Base-by-base conservation (phyloP, 441 rosid genomes). In the Erodium moschatum region DNA sequence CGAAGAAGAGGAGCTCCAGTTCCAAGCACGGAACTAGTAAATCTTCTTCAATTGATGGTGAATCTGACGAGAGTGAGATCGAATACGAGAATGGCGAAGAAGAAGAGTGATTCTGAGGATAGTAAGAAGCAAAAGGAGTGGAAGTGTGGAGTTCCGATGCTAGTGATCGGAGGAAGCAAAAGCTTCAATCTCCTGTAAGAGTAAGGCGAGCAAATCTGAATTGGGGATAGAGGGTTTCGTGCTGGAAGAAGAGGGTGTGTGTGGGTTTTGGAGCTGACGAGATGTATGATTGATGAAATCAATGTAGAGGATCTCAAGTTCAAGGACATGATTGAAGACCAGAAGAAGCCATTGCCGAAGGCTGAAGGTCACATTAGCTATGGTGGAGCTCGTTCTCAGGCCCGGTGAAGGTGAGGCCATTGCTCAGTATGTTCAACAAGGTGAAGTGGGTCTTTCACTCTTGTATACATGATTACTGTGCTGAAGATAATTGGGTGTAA, bases 331-430 rank as follows among this genome's bases (percentile, higher is more conserved):
- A 82, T 90, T 0, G 96, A 90, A 70, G 81, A 83, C 18, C 92
- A 89, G 78, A 91, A 84, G 85, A 89, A 88, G 84, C 98, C 97
- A 0, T 71, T 93, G 81, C 97, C 93, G 5, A 84, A 82, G 79
- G 95, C 91, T 12, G 96, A 91, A 69, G 96, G 96, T 18, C 96
- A 91, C 70, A 88, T 93, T 18, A 89, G 95, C 74, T 93, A 89
- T 75, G 97, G 97, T 75, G 96, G 96, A 69, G 98, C 96, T 3
- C 76, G 91, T 73, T 24, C 27, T 24, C 27, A 80, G 98, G 73
- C 96, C 98, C 12, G 96, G 92, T 79, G 96, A 91, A 87, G 96
- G 93, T 81, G 97, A 91, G 64, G 97, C 95, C 8, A 90, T 93
- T 75, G 96, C 97, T 0, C 97, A 90, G 82, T 90, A 90, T 74